Conservation (phyloP, 2,329 filamentous ascomycete genomes). For the Nigrospora sphaerica region DNA sequence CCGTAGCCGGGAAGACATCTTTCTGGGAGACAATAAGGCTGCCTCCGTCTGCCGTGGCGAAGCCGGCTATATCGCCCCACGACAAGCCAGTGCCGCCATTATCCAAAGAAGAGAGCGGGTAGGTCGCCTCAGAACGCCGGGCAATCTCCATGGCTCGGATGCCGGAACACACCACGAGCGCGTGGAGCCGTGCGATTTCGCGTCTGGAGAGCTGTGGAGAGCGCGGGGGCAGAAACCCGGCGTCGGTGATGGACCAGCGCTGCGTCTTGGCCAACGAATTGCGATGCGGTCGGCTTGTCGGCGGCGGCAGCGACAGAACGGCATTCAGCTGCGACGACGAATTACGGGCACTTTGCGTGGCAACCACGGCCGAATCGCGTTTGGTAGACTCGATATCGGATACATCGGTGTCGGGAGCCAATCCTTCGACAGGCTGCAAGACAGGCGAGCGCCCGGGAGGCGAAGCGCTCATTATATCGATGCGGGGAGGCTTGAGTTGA, state of each 20-base stretch:
- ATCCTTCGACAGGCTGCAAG: conserved; percentile 11
- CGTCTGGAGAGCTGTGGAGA: conserved; percentile 46
- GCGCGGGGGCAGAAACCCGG: conserved; percentile 26
- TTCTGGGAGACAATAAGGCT: conserved; percentile 28
- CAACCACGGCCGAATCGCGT: conserved; percentile 11
- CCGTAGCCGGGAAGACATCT: conserved; percentile 44
- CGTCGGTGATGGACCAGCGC: conserved; percentile 47
- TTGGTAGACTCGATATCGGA: conserved; percentile 31
- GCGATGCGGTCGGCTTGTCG: conserved; percentile 3
- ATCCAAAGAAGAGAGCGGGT: conserved; percentile 25
- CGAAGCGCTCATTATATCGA: conserved; percentile 37
- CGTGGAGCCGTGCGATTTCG: conserved; percentile 74
- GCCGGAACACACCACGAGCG: conserved; percentile 75
- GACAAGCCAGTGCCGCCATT: conserved; percentile 16
- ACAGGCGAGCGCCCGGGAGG: conserved; percentile 24
- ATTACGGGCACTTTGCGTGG: conserved; percentile 16
- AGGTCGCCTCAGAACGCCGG: conserved; percentile 50
- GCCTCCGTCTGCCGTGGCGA: conserved; percentile 24
- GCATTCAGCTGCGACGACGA: conserved; percentile 29
- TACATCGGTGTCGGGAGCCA: conserved; percentile 23
- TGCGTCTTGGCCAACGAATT: conserved; percentile 15
- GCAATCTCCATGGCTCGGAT: conserved; percentile 81
- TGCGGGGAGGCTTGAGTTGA: conserved; percentile 39
- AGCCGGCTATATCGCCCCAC: conserved; percentile 37
- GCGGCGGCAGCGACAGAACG: conserved; percentile 17